Conservation (phyloP, 83 land plant genomes). For the Larix sibirica region DNA sequence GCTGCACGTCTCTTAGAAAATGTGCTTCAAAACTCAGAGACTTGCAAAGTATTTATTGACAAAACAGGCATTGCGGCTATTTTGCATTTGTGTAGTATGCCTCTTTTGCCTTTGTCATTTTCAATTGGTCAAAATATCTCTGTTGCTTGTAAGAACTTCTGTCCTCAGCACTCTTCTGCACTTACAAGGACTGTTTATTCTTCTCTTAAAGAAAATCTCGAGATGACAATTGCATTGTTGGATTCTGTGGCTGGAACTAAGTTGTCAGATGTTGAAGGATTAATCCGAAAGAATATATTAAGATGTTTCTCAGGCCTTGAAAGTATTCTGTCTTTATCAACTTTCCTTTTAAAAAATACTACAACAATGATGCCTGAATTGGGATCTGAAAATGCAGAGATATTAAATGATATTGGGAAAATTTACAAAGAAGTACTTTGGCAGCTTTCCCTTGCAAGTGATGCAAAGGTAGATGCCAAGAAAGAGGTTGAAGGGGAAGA, state of each 20-base stretch:
- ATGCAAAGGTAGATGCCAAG: slow-evolving; percentile 49
- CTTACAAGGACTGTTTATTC: slow-evolving; percentile 70
- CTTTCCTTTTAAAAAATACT: slow-evolving; percentile 66
- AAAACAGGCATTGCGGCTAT: slow-evolving; percentile 85
- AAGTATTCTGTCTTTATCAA: slow-evolving; percentile 59
- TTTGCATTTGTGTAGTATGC: slow-evolving; percentile 70
- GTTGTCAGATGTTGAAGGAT: slow-evolving; percentile 41
- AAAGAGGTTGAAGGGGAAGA: slow-evolving; percentile 32
- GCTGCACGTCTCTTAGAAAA: slow-evolving; percentile 75
- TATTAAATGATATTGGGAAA: slow-evolving; percentile 67
- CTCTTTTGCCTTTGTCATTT: slow-evolving; percentile 57
- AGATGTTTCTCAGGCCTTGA: slow-evolving; percentile 67
- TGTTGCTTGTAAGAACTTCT: slow-evolving; percentile 79
- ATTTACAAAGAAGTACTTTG: slow-evolving; percentile 74
- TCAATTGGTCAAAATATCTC: slow-evolving; percentile 80
- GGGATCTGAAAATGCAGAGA: slow-evolving; percentile 61
- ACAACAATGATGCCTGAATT: slow-evolving; percentile 69
- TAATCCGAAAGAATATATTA: slow-evolving; percentile 38
- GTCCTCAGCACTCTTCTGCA: slow-evolving; percentile 74
- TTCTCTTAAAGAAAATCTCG: slow-evolving; percentile 64
- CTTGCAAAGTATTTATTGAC: slow-evolving; percentile 78
- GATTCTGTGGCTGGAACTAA: slow-evolving; percentile 43
- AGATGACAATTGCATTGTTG: slow-evolving; percentile 49
- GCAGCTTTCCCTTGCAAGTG: slow-evolving; percentile 68
- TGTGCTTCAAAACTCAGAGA: slow-evolving; percentile 85